These are phyloP conservation scores for Tetrapyrgos nigripes DNA, from an alignment of 1,284 basidiomycete genomes.

Conservation along the genomic window DNA sequence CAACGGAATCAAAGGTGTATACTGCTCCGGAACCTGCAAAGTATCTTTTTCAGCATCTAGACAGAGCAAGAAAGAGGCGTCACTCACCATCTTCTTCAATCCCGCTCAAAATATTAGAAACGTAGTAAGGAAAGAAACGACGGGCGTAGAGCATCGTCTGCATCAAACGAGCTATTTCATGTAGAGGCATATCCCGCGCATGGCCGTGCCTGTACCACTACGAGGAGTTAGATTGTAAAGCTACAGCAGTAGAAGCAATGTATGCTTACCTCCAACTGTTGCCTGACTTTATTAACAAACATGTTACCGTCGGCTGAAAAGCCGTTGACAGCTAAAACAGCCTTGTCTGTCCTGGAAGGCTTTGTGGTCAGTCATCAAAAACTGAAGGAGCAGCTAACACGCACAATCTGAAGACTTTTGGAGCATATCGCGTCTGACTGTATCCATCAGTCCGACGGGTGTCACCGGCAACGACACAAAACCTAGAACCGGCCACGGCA, in stretches of 20 bases:
- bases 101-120: constrained; percentile 93
- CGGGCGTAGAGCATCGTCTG: constrained; percentile 96
- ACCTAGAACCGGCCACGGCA: constrained; percentile 91
- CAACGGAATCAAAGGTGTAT: constrained; percentile 97
- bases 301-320: constrained; percentile 96
- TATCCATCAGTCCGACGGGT: constrained; percentile 95
- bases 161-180: constrained; percentile 91
- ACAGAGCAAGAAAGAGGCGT: constrained; percentile 4
- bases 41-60: constrained; percentile 3
- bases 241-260: not conserved
- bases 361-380: not conserved
- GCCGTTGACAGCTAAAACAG: constrained; percentile 92
- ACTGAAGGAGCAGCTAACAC: constrained; percentile 31
- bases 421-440: constrained; percentile 92
- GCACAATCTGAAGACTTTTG: constrained; percentile 86
- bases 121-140: constrained; percentile 96
- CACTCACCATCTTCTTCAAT: constrained; percentile 92
- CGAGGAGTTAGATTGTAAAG: constrained; percentile 7
- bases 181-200: constrained; percentile 91
- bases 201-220: constrained; percentile 97
- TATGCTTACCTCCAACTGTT: constrained; percentile 82
- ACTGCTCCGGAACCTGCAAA: constrained; percentile 86
- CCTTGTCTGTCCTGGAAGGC: constrained; percentile 80
- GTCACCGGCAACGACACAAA: constrained; percentile 93
- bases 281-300: constrained; percentile 94